Evolutionary conservation across 2,329 filamentous ascomycete species (phyloP), one percentile per base, ranked within the genome.

Genomic region (Fusarium sp.): DNA sequence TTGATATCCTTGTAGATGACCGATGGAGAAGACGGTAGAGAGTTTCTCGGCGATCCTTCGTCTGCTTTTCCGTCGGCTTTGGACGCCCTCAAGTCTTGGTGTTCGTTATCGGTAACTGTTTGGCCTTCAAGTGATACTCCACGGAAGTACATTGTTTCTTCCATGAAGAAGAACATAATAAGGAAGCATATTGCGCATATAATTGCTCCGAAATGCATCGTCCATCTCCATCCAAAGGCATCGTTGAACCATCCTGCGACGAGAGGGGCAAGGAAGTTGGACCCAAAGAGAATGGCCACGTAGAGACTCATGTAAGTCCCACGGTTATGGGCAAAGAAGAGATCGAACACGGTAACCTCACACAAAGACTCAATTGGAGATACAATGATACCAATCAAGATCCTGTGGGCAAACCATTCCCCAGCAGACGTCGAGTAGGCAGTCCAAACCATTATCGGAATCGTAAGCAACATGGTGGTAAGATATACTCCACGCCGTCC

Each of bases 231-330:
- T 3, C 60, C 53, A 1, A 47, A 60, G 0, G 33, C 53, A 12
- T 63, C 53, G 9, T 59, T 60, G 30, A 63, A 60, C 53, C 42
- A 63, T 1, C 60, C 60, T 0, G 60, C 60, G 13, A 60, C n/a
- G 5, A 60, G 53, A 2, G 60, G 53, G 6, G 60, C 60, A 9
- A 63, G 60, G 1, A 63, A 63, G 2, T 59, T 63, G 4, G 60
- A 63, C 5, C 60, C 53, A 12, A 63, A 60, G 3, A 59, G 18
- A 16, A 63, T 63, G 1, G 33, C 42, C 3, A 60, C 43, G 23
- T 63, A 63, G n/a, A 63, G 60, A 9, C 60, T 57, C 53, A 63
- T 60, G 5, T 60, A 63, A 15, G 53, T 60, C 9, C 60, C 42
- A 11, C 60, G 60, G 0, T 60, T 60, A 9, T 63, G 60, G 12